phyloP scores from a whole-genome alignment of 1,139 yeast species.

The Yamadazyma conglobata region DNA sequence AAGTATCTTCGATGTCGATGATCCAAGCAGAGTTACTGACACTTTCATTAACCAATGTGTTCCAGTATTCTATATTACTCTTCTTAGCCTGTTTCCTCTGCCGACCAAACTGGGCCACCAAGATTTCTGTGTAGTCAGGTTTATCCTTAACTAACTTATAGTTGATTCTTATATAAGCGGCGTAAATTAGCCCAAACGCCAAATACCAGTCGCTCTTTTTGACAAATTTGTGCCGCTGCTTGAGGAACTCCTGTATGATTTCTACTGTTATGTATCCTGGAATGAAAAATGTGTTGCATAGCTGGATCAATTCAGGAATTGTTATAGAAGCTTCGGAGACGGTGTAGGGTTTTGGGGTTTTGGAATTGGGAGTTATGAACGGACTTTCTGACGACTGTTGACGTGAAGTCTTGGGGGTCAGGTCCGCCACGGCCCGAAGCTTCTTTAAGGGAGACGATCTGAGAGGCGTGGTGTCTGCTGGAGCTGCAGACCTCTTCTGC shows the following conservation, averaged over 20 bases:
- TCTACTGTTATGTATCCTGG: slow-evolving; percentile 51
- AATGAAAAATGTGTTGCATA: slow-evolving; percentile 61
- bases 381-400: slow-evolving; percentile 5
- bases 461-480: slow-evolving; percentile 8
- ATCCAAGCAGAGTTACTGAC: slow-evolving; percentile 57
- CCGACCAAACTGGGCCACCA: slow-evolving; percentile 48
- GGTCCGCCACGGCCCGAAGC: slow-evolving; percentile 5
- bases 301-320: slow-evolving; percentile 51
- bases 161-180: slow-evolving; percentile 56
- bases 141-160: slow-evolving; percentile 40
- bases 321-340: slow-evolving; percentile 15
- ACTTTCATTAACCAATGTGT: slow-evolving; percentile 49
- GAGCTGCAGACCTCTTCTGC: slow-evolving; percentile 2
- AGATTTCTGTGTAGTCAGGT: slow-evolving; percentile 47
- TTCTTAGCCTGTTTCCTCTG: slow-evolving; percentile 53
- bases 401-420: slow-evolving; percentile 1
- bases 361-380: slow-evolving; percentile 6
- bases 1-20: slow-evolving; percentile 38
- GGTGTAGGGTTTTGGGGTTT: background rate
- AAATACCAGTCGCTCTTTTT: slow-evolving; percentile 64
- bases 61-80: slow-evolving; percentile 48
- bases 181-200: slow-evolving; percentile 61
- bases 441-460: slow-evolving; percentile 15
- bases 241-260: slow-evolving; percentile 48
- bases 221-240: slow-evolving; percentile 48